Evolutionary conservation across 2,329 filamentous ascomycete genomes (phyloP).

Genomic region (Alternaria sp.): DNA sequence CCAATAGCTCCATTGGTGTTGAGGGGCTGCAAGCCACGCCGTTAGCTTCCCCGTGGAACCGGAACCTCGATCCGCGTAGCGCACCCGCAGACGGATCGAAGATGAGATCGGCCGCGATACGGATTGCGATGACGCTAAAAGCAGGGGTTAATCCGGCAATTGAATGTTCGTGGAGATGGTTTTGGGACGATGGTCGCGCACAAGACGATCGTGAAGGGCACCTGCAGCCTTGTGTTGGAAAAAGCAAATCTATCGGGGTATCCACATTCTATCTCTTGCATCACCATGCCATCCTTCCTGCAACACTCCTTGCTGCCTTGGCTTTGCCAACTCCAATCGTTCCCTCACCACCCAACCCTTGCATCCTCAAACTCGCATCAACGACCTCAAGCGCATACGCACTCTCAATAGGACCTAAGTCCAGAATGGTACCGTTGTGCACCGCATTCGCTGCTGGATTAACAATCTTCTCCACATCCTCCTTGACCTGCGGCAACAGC

Average conservation of each 20-base stretch:
- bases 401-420: conserved; percentile 17
- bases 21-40: conserved; percentile 11
- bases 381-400: conserved; percentile 26
- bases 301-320: conserved; percentile 13
- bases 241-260: not conserved
- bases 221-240: not conserved
- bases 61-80: conserved; percentile 1
- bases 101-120: not conserved
- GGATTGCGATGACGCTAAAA: conserved; percentile 1
- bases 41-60: not conserved
- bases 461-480: conserved; percentile 19
- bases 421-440: conserved; percentile 10
- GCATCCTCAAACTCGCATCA: conserved; percentile 24
- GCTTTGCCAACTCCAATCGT: conserved; percentile 17
- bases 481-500: conserved; percentile 24
- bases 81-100: conserved; percentile 3
- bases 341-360: conserved; percentile 18
- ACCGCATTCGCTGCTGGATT: conserved; percentile 14
- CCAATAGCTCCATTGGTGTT: conserved; percentile 17
- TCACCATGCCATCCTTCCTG: conserved; percentile 14
- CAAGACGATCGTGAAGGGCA: not conserved
- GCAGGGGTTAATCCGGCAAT: not conserved
- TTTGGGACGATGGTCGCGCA: not conserved
- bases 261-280: not conserved
- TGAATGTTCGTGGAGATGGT: not conserved